These are phyloP conservation scores for Corymbia citriodora DNA, from an alignment of 441 rosid genomes.

Conservation along the genomic window DNA sequence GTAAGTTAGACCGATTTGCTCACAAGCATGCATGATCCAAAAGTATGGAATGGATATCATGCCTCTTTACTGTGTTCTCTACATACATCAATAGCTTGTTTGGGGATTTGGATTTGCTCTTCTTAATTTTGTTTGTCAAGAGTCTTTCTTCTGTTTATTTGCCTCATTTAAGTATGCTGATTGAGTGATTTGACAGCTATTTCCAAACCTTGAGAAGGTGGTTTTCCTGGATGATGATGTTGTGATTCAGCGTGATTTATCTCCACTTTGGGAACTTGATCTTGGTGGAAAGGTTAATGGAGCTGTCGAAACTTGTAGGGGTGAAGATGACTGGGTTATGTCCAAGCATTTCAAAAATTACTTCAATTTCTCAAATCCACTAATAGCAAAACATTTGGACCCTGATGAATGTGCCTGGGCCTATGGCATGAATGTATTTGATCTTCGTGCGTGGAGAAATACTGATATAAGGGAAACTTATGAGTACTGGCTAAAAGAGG, in stretches of 20 bases:
- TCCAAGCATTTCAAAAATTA: slow-evolving; percentile 88
- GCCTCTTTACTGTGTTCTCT: background rate
- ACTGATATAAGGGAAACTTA: slow-evolving; percentile 84
- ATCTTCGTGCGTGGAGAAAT: slow-evolving; percentile 85
- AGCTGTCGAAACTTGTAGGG: slow-evolving; percentile 96
- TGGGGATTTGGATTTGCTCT: background rate
- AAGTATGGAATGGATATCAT: background rate
- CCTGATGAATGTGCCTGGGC: slow-evolving; percentile 99
- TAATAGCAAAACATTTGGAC: slow-evolving; percentile 64
- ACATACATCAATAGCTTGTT: background rate
- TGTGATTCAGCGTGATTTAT: slow-evolving; percentile 86
- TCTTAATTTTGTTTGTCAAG: background rate
- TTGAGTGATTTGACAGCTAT: slow-evolving; percentile 55
- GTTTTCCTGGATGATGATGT: slow-evolving; percentile 95
- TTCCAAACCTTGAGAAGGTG: slow-evolving; percentile 92
- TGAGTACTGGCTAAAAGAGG: slow-evolving; percentile 96
- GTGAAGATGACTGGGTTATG: slow-evolving; percentile 99
- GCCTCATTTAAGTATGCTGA: slow-evolving; percentile 5
- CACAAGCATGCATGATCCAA: background rate
- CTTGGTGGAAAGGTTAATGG: slow-evolving; percentile 95
- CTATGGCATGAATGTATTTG: slow-evolving; percentile 97
- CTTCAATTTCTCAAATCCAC: slow-evolving; percentile 99
- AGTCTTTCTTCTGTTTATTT: background rate
- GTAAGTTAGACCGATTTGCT: background rate
- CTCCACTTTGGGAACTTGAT: slow-evolving; percentile 92